Base-by-base conservation (phyloP, 352 stramenopile genomes). In the Phytopythium kandeliae region DNA sequence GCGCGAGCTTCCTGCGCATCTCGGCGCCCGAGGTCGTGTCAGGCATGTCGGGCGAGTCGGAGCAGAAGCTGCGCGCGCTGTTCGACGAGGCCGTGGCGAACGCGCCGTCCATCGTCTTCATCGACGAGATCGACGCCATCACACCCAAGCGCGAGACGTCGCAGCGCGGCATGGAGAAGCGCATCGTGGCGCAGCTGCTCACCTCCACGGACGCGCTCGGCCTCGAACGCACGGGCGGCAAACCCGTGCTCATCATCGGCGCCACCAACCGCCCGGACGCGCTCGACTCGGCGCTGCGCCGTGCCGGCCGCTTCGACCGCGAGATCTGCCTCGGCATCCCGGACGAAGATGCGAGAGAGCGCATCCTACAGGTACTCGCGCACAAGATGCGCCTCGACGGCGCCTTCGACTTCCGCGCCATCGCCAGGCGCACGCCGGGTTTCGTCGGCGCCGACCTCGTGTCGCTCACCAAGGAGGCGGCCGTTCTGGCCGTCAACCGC, bases 291-390 rank as follows among this genome's bases (percentile, higher is more conserved):
- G 96, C 96, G 7, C 69, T 99, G 31, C 84, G 97, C 43, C 88
- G 97, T 24, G 95, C 96, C 0, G 97, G 97, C 13, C 80, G 97
- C 21, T 99, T 99, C 60, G 97, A 99, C 68, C 85, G 96, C 16
- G 97, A 99, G 72, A 99, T 99, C 61, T 90, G 87, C 37, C 69
- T 99, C 6, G 96, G 95, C 19, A 98, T 99, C 50, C 97, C 97
- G 0, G 96, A 99, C 54, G 94, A 98, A 60, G 69, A 85, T 26
- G 96, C 91, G 0, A 77, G 97, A 13, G 82, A 90, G 49, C 86
- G 78, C n/a, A 99, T 99, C 64, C 63, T 99, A 35, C 67, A 82
- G 41, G 88, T 98, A 22, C 87, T 99, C 58, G 95, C 90, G 1
- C 68, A 69, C 19, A 91, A 92, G 54, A 99, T 99, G 97, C 89